Evolutionary conservation across 1,284 basidiomycete species (phyloP), one percentile per base, ranked within the genome.

Genomic region (Somion occarium): DNA sequence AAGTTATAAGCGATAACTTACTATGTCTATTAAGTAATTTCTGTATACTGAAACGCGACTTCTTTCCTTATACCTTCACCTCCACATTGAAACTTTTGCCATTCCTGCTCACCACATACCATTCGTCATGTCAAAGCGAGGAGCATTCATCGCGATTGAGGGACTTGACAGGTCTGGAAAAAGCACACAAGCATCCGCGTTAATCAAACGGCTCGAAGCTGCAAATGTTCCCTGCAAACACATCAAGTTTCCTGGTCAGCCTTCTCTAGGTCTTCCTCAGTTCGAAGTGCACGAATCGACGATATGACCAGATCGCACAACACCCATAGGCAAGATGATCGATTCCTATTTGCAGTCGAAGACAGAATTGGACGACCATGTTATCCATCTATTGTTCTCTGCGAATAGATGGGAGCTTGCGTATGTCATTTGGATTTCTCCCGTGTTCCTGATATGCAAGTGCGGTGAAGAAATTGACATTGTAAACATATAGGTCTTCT

Each of bases 381-480:
- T 89, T 2, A 87, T 99, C 50, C 96, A 99, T 65, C 81, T 98
- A 1, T 80, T 99, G 50, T 99, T 99, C 74, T 88, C 92, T 45
- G 96, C 95, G 1, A 99, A 99, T 66, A 82, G 96, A 20, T 99
- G 97, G 96, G 96, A 99, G 67, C 78, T 88, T 57, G 85, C 86
- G 90, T 95, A 59, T 64, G 84, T 79, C n/a, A 18, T 0, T 24
- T 37, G 19, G 38, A 44, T 56, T 23, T 25, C 12, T 24, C 39
- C 7, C n/a, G n/a, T n/a, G 44, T 53, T 38, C 44, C 41, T 22
- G 9, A 13, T 20, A 11, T 43, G 9, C 19, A 12, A 43, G 9
- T 12, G 13, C 22, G 11, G 22, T 20, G 9, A 43, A 12, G 13
- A 9, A 12, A 43, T 43, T 37, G 34, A 37, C 34, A n/a, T 11